A percentile compares a stretch with the other conserved stretches of the same genome.
phyloP scores from a whole-genome alignment of 139 green algal genomes.

The Micractinium sp. region DNA sequence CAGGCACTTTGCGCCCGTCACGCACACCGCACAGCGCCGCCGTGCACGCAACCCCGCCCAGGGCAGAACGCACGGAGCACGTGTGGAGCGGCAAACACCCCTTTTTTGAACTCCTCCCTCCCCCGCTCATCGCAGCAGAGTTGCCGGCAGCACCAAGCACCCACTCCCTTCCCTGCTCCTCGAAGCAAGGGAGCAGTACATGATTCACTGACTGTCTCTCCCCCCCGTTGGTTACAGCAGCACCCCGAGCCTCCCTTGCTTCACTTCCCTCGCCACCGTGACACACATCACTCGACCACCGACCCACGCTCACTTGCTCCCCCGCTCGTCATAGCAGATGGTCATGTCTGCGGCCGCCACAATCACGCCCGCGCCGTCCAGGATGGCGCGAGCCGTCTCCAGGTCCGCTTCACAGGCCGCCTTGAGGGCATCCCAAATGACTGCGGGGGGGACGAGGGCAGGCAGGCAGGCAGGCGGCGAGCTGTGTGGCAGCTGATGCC shows the following conservation, averaged over 20 bases:
- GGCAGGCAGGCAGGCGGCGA: neutral
- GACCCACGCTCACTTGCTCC: conserved; percentile 34
- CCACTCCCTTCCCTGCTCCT: no score
- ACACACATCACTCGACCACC: no score
- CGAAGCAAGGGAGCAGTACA: no score
- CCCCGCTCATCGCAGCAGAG: no score
- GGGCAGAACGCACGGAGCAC: no score
- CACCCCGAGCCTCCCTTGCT: no score
- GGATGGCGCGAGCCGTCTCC: conserved; percentile 65
- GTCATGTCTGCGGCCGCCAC: conserved; percentile 76
- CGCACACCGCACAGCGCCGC: no score
- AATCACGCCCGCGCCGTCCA: conserved; percentile 86
- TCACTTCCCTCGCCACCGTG: neutral
- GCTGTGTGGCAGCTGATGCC: neutral
- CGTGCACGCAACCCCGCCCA: no score
- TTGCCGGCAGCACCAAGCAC: no score
- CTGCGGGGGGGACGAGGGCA: conserved; percentile 47
- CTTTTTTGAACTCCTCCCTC: no score
- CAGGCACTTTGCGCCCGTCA: no score
- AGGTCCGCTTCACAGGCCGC: conserved; percentile 70
- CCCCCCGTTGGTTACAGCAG: neutral
- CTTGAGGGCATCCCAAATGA: conserved; percentile 86
- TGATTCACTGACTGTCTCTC: neutral
- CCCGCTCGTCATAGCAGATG: conserved; percentile 85
- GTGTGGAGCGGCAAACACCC: no score